These are phyloP conservation scores for Hortiboletus campestris DNA, from an alignment of 768 basidiomycete genomes.

Conservation along the genomic window DNA sequence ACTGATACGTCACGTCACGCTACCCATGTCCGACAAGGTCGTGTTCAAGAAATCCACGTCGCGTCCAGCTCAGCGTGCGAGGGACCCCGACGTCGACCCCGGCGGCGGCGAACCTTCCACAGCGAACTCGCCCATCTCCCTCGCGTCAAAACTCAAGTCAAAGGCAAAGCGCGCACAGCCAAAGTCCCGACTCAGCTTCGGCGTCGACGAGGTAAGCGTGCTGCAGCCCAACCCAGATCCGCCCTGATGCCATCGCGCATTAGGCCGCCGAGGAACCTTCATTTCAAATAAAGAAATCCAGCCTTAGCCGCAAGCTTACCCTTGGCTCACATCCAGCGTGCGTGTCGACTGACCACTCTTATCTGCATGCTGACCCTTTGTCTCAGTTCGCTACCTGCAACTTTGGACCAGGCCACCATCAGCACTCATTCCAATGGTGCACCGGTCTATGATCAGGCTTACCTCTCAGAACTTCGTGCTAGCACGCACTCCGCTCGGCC, in stretches of 20 bases:
- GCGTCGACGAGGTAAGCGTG: conserved; percentile 60
- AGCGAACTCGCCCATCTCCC: conserved; percentile 50
- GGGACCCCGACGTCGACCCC: conserved; percentile 35
- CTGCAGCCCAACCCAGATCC: conserved; percentile 5
- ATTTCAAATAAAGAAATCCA: conserved; percentile 82
- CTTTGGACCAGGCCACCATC: conserved; percentile 57
- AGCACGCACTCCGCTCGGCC: conserved; percentile 62
- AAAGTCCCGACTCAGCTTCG: conserved; percentile 76
- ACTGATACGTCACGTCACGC: conserved; percentile 27
- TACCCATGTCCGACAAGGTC: conserved; percentile 27
- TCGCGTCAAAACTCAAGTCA: conserved; percentile 68
- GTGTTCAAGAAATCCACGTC: conserved; percentile 44
- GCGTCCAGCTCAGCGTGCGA: conserved; percentile 38
- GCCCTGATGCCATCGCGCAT: conserved; percentile 27
- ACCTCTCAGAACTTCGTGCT: conserved; percentile 77
- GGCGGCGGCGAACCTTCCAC: not conserved
- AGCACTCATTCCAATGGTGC: conserved; percentile 42
- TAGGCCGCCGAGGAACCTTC: conserved; percentile 60
- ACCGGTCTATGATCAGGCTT: conserved; percentile 68
- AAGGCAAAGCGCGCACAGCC: conserved; percentile 65
- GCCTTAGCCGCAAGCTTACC: conserved; percentile 62
- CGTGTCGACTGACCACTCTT: conserved; percentile 6
- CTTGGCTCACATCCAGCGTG: conserved; percentile 57
- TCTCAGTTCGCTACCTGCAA: conserved; percentile 38
- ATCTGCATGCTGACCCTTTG: conserved; percentile 9